These are phyloP conservation scores for Phlegmacium glaucopus DNA, from an alignment of 768 basidiomycete genomes.

Conservation along the genomic window DNA sequence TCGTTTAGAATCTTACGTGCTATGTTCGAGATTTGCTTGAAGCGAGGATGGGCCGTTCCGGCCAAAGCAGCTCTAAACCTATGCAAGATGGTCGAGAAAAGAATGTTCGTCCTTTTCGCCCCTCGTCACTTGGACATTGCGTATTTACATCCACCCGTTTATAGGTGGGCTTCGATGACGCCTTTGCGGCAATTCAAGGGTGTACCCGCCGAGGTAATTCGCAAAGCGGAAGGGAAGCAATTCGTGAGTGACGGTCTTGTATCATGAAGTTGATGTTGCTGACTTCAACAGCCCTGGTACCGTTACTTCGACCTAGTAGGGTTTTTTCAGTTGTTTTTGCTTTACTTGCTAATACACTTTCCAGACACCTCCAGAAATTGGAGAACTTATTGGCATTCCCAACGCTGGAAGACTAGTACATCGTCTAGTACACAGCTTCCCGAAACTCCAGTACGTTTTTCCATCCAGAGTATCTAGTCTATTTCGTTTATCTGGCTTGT, in stretches of 20 bases:
- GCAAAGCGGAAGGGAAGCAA: constrained; percentile 96
- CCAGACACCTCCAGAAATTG: constrained; percentile 81
- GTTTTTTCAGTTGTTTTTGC: background rate
- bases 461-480: background rate
- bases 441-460: constrained; percentile 75
- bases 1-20: constrained; percentile 78
- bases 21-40: constrained; percentile 96
- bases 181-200: constrained; percentile 95
- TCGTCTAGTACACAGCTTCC: constrained; percentile 93
- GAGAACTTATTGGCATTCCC: constrained; percentile 90
- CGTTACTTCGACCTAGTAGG: constrained; percentile 88
- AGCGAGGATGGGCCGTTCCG: constrained; percentile 96
- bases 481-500: background rate
- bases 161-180: constrained; percentile 97
- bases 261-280: background rate
- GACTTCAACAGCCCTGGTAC: constrained; percentile 73
- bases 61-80: constrained; percentile 88
- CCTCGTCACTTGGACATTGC: background rate
- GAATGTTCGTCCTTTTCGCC: constrained; percentile 51
- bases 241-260: constrained; percentile 55
- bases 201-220: constrained; percentile 78
- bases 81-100: constrained; percentile 93
- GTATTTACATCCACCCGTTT: background rate
- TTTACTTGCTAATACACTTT: background rate
- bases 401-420: constrained; percentile 93